Evolutionary conservation across 2,329 filamentous ascomycete species (phyloP), one percentile per base, ranked within the genome.

Genomic region (Verticillium dahliae): DNA sequence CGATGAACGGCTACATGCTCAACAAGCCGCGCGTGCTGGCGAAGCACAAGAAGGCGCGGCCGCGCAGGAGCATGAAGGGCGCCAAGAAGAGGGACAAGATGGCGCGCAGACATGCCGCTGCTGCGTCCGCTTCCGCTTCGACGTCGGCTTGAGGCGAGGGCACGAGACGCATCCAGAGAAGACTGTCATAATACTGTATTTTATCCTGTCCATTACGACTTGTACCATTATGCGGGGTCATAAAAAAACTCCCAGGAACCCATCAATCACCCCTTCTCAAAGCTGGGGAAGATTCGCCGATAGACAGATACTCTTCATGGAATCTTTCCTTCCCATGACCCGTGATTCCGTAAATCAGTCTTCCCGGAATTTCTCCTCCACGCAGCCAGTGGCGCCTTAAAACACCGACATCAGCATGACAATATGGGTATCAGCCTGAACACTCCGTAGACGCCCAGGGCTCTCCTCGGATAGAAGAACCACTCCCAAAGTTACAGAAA

Each of bases 1-100:
- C 90, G 1, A 87, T 96, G 80, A 87, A 89, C 67, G 90, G 86
- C 6, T 92, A 87, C 84, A 62, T 88, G 62, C 72, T 88, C 59
- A 83, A 83, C 65, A 85, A 85, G 71, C 84, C 84, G 34, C 78
- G 76, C 14, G 74, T 79, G n/a, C 74, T 78, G 31, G 74, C 75
- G 27, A 75, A 80, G 61, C 79, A 82, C 61, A 78, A 76, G 69
- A 81, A 76, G 67, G 76, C 72, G 15, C 78, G 90, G 62, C 90
- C 89, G 33, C 81, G 88, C 67, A 82, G 79, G 73, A 89, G 87
- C 70, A 92, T 92, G 88, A 89, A 85, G 71, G 85, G 85, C 1
- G 71, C 69, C 22, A 85, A 85, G 72, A 85, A 83, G 70, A 69
- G 69, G 57, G 78, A 75, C 70, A 86, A 84, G 74, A 69, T 67